Evolutionary conservation across 495 filamentous ascomycete genomes (phyloP).

Genomic region (Clohesyomyces aquaticus): DNA sequence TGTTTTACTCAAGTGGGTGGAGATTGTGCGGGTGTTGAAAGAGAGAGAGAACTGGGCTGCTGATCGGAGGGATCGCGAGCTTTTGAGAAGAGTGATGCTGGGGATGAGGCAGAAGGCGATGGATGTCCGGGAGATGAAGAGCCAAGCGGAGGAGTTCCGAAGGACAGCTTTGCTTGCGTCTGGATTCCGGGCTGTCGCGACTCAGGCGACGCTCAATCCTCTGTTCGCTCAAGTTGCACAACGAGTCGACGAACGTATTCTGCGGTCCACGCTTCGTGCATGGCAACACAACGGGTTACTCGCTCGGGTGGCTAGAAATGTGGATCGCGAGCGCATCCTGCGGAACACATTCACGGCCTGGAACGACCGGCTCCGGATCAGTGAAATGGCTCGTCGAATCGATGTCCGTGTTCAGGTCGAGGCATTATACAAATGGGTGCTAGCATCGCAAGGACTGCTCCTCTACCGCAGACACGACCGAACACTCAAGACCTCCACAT

Average conservation of each 20-base stretch:
- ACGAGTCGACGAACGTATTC: conserved; percentile 55
- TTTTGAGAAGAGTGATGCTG: conserved; percentile 17
- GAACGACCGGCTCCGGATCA: conserved; percentile 66
- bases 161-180: conserved; percentile 17
- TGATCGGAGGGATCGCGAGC: conserved; percentile 12
- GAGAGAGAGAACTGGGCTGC: conserved; percentile 27
- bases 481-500: conserved; percentile 51
- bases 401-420: conserved; percentile 63
- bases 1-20: conserved; percentile 33
- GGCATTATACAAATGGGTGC: conserved; percentile 66
- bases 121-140: conserved; percentile 1
- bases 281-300: conserved; percentile 59
- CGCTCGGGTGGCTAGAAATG: conserved; percentile 57
- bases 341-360: conserved; percentile 65
- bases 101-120: conserved; percentile 14
- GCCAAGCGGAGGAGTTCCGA: conserved; percentile 27
- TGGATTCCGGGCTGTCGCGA: conserved; percentile 19
- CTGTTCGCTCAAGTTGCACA: conserved; percentile 52
- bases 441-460: conserved; percentile 59
- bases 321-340: conserved; percentile 58
- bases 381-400: conserved; percentile 57
- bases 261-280: conserved; percentile 53
- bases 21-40: conserved; percentile 23
- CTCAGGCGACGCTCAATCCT: conserved; percentile 38
- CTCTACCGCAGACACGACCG: conserved; percentile 59